Evolutionary conservation across 805 yeast genomes (phyloP).

Genomic region (Ogataea pini): DNA sequence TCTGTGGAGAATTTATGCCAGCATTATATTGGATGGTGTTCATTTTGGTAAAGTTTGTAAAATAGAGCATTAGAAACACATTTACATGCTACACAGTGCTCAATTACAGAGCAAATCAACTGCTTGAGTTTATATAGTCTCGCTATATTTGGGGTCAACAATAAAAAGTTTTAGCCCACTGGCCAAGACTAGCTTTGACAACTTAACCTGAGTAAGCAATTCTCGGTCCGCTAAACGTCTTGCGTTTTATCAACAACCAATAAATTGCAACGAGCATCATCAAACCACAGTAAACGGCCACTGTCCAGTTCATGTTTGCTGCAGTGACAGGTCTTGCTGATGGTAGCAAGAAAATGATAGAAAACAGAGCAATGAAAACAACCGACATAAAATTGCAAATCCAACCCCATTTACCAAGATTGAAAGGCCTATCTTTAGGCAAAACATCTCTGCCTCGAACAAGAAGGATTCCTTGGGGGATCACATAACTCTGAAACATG

Average conservation of each 20-base stretch:
- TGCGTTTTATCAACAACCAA: slow-evolving; percentile 12
- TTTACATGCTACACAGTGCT: too few relatives aligned
- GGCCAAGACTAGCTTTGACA: too few relatives aligned
- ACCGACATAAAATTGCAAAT: slow-evolving; percentile 35
- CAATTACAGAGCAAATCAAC: too few relatives aligned
- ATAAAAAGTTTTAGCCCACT: too few relatives aligned
- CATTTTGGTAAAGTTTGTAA: slow-evolving; percentile 73
- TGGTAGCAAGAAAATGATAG: slow-evolving; percentile 43
- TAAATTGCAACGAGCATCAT: slow-evolving; percentile 3
- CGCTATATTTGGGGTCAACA: too few relatives aligned
- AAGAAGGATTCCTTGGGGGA: slow-evolving; percentile 52
- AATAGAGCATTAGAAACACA: too few relatives aligned
- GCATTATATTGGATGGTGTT: slow-evolving; percentile 98
- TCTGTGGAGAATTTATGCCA: slow-evolving; percentile 94
- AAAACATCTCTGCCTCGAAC: slow-evolving; percentile 36
- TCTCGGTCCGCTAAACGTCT: slow-evolving; percentile 14
- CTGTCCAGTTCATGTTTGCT: slow-evolving; percentile 44
- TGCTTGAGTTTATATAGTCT: too few relatives aligned
- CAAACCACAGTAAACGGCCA: slow-evolving; percentile 35
- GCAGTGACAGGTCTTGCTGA: slow-evolving; percentile 42
- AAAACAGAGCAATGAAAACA: slow-evolving; percentile 28
- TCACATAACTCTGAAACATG: slow-evolving; percentile 38
- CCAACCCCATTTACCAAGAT: slow-evolving; percentile 40
- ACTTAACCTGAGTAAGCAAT: too few relatives aligned
- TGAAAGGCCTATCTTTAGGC: slow-evolving; percentile 31